phyloP scores from a whole-genome alignment of 306 rosid genomes.

The Nissolia schottii region DNA sequence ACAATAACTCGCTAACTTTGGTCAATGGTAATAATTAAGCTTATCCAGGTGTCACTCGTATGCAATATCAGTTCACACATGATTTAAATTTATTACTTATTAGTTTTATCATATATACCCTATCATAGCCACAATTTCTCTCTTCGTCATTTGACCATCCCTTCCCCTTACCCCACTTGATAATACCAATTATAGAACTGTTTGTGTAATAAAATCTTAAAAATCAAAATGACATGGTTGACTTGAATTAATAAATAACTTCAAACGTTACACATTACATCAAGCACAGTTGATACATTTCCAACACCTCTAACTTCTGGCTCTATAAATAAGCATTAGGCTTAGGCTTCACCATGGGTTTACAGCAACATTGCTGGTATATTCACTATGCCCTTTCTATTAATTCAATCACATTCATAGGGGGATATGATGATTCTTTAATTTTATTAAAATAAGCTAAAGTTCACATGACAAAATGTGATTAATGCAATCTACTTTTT shows the following conservation, averaged over 20 bases:
- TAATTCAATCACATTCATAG: conserved; percentile 7
- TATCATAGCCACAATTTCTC: neutral
- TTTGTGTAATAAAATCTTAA: neutral
- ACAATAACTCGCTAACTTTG: neutral
- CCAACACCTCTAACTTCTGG: neutral
- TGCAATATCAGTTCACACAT: neutral
- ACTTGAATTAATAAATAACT: conserved; percentile 4
- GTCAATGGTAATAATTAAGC: conserved; percentile 19
- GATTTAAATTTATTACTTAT: neutral
- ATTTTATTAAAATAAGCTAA: neutral
- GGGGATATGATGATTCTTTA: neutral
- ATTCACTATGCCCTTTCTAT: neutral
- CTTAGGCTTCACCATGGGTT: neutral
- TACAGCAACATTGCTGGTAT: conserved; percentile 5
- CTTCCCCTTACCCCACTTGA: neutral
- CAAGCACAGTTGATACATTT: neutral
- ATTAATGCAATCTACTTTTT: neutral
- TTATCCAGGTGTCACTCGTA: neutral
- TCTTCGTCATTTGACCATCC: neutral
- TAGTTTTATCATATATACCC: neutral
- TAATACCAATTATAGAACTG: neutral
- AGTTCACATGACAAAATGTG: conserved; percentile 15
- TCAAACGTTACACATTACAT: neutral
- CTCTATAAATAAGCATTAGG: conserved; percentile 24
- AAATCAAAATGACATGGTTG: conserved; percentile 13